These are phyloP conservation scores for Fusarium pseudoanthophilum DNA, from an alignment of 2,329 filamentous ascomycete species.

Conservation along the genomic window DNA sequence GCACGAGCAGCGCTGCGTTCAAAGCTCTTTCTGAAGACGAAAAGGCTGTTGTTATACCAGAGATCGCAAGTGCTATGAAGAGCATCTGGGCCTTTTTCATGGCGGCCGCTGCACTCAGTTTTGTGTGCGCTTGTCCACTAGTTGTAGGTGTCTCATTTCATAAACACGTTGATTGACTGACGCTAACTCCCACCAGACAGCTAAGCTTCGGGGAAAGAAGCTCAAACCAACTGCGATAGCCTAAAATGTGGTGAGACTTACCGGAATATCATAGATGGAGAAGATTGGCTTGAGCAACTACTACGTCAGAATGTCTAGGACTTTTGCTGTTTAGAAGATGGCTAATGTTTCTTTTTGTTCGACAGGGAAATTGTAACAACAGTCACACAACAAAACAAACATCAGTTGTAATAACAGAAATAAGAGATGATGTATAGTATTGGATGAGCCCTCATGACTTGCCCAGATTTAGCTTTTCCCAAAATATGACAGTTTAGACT, in stretches of 20 bases:
- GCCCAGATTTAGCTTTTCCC: background rate
- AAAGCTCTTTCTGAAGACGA: background rate
- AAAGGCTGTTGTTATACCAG: background rate
- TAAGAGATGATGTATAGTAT: background rate
- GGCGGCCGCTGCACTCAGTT: background rate
- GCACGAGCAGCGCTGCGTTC: background rate
- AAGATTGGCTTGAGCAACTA: background rate
- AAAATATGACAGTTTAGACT: background rate
- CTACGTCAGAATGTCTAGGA: background rate
- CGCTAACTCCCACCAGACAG: fast-evolving
- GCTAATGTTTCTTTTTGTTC: background rate
- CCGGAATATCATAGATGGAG: background rate
- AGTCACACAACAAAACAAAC: background rate
- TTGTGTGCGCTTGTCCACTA: background rate
- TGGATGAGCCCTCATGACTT: too few relatives aligned
- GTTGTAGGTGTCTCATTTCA: background rate
- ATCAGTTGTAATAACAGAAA: background rate
- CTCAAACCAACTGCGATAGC: background rate
- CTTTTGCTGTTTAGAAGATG: background rate
- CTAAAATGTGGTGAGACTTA: background rate
- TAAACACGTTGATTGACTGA: fast-evolving
- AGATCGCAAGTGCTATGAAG: background rate
- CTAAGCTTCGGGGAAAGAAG: background rate
- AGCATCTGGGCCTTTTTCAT: background rate
- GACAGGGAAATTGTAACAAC: background rate